Evolutionary conservation across 2,329 filamentous ascomycete genomes (phyloP).

Genomic region (Microcyclospora pomicola): DNA sequence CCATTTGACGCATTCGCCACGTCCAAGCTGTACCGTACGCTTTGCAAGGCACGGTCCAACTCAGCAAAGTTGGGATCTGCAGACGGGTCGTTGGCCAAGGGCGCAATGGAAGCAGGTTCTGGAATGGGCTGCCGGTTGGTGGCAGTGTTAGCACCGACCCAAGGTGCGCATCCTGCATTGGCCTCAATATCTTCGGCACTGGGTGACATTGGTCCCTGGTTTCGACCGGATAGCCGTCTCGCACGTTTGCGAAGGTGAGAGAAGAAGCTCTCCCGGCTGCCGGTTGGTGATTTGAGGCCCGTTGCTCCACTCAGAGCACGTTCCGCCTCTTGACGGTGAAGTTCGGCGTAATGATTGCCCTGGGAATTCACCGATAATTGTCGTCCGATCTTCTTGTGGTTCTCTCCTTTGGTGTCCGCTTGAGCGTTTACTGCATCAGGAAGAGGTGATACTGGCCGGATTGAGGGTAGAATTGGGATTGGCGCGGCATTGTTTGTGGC

Average conservation of each 20-base stretch:
- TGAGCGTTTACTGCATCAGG: slow-evolving; percentile 86
- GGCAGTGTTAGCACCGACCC: slow-evolving; percentile 37
- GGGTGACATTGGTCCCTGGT: slow-evolving; percentile 67
- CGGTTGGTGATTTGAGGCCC: slow-evolving; percentile 61
- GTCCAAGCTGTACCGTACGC: slow-evolving; percentile 46
- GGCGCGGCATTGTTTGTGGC: slow-evolving; percentile 58
- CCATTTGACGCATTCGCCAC: slow-evolving; percentile 22
- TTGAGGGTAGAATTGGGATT: slow-evolving; percentile 91
- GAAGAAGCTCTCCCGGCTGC: slow-evolving; percentile 90
- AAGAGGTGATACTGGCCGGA: slow-evolving; percentile 89
- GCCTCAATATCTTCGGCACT: slow-evolving; percentile 78
- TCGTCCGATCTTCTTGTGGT: slow-evolving; percentile 79
- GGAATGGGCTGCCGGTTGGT: slow-evolving; percentile 69
- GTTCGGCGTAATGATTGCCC: slow-evolving; percentile 82
- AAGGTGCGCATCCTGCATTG: slow-evolving; percentile 82
- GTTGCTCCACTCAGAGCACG: slow-evolving; percentile 72
- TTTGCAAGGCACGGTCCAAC: slow-evolving; percentile 47
- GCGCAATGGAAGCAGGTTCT: slow-evolving; percentile 41
- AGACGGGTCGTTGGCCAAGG: slow-evolving; percentile 29
- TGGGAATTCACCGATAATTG: slow-evolving; percentile 86
- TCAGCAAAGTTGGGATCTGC: slow-evolving; percentile 42
- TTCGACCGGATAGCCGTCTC: slow-evolving; percentile 78
- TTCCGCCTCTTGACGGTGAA: slow-evolving; percentile 83
- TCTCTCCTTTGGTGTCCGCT: slow-evolving; percentile 59
- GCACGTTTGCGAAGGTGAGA: slow-evolving; percentile 91